phyloP scores from a whole-genome alignment of 768 basidiomycete genomes.

The Lactarius pseudohatsudake region DNA sequence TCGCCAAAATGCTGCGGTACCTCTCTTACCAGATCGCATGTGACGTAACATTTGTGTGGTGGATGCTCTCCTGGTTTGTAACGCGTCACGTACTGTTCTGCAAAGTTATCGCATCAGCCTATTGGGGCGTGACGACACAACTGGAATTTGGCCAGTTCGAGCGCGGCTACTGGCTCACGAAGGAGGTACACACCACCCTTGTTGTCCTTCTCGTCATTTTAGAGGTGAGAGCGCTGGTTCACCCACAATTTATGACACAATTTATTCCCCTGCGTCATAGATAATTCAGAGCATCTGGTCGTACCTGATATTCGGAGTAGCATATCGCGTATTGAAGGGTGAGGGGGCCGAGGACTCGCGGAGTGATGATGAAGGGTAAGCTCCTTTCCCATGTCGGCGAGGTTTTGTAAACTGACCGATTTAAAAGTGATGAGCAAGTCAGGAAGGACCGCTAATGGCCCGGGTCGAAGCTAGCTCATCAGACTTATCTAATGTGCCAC shows the following conservation, averaged over 20 bases:
- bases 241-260: background rate
- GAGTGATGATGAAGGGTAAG: constrained; percentile 80
- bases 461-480: constrained; percentile 5
- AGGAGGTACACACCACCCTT: constrained; percentile 48
- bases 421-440: constrained; percentile 32
- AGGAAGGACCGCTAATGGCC: constrained; percentile 36
- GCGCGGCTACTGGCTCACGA: constrained; percentile 56
- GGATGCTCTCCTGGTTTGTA: constrained; percentile 87
- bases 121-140: constrained; percentile 49
- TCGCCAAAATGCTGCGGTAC: constrained; percentile 94
- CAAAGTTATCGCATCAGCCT: constrained; percentile 62
- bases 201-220: constrained; percentile 52
- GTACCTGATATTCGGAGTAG: constrained; percentile 77
- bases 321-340: constrained; percentile 76
- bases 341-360: constrained; percentile 78
- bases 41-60: constrained; percentile 75
- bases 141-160: constrained; percentile 59
- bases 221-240: constrained; percentile 48
- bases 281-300: constrained; percentile 84
- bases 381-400: constrained; percentile 19
- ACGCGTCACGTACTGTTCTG: constrained; percentile 86
- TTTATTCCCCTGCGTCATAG: constrained; percentile 39
- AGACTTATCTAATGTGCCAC: constrained; percentile 8
- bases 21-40: constrained; percentile 60
- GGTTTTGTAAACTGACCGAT: constrained; percentile 10